phyloP scores from a whole-genome alignment of 2,329 filamentous ascomycete genomes.

The Pseudogymnoascus sp. region DNA sequence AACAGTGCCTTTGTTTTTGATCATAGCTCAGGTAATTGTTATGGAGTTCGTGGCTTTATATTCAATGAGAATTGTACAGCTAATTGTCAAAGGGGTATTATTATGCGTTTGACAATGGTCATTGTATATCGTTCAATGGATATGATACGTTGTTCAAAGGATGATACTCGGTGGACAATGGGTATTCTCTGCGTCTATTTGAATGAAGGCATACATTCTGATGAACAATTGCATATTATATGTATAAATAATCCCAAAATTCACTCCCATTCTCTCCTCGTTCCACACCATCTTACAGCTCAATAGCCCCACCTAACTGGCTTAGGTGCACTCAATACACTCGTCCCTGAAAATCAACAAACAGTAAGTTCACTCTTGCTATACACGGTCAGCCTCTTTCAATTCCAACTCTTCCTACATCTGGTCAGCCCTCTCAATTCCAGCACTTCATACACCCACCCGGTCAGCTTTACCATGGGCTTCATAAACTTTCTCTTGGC shows the following conservation, averaged over 20 bases:
- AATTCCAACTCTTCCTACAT: too few species aligned
- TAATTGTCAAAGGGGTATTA: too few species aligned
- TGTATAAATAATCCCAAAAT: neutral
- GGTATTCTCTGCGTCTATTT: neutral
- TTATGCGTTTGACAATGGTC: neutral
- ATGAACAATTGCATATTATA: neutral
- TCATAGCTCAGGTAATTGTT: neutral
- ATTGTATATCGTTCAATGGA: neutral
- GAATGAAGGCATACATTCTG: neutral
- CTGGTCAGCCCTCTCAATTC: too few species aligned
- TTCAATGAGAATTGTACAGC: neutral
- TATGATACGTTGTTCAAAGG: neutral
- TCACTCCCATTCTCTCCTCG: neutral
- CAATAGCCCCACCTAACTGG: neutral
- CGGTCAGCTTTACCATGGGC: neutral
- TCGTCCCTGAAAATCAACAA: too few species aligned
- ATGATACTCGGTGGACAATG: neutral
- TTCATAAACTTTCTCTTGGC: neutral
- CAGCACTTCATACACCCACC: too few species aligned
- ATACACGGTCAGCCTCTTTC: neutral
- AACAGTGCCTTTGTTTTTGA: neutral
- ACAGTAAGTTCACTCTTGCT: neutral
- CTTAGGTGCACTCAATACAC: neutral
- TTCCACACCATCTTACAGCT: neutral
- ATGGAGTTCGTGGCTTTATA: neutral